Evolutionary conservation across 495 filamentous ascomycete species (phyloP).

Genomic region (Xylaria bambusicola): DNA sequence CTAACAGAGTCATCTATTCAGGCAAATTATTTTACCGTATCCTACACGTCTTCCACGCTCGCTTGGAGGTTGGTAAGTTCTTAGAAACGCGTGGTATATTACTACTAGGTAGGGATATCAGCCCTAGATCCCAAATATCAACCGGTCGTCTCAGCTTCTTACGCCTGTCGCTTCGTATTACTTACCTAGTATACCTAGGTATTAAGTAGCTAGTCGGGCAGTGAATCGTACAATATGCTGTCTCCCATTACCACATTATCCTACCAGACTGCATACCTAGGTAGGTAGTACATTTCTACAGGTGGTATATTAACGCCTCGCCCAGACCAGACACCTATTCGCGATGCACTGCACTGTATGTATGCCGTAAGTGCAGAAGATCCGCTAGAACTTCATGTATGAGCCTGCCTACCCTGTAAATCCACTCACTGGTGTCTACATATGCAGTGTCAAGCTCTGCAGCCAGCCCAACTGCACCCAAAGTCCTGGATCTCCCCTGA

Average conservation of each 20-base stretch:
- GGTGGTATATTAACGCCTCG: background rate
- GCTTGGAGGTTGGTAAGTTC: background rate
- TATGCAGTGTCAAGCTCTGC: constrained; percentile 12
- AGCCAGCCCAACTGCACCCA: constrained; percentile 18
- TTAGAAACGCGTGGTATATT: background rate
- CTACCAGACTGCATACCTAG: no score
- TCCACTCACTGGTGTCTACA: no score
- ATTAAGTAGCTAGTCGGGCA: no score
- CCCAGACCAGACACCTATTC: background rate
- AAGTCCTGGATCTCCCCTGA: constrained; percentile 14
- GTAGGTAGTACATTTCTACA: no score
- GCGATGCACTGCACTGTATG: background rate
- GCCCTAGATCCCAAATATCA: no score
- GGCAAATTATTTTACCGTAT: constrained; percentile 2
- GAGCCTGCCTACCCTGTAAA: constrained; percentile 12
- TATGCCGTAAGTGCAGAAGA: no score
- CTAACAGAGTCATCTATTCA: background rate
- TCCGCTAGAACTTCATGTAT: background rate
- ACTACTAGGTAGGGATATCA: background rate
- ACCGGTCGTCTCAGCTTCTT: no score
- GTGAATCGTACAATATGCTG: no score
- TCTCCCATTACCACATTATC: no score
- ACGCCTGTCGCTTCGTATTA: no score
- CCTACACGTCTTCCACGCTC: background rate
- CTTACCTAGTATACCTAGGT: background rate